Evolutionary conservation across 2,329 filamentous ascomycete species (phyloP), one percentile per base, ranked within the genome.

Genomic region (Paecilomyces sp.): DNA sequence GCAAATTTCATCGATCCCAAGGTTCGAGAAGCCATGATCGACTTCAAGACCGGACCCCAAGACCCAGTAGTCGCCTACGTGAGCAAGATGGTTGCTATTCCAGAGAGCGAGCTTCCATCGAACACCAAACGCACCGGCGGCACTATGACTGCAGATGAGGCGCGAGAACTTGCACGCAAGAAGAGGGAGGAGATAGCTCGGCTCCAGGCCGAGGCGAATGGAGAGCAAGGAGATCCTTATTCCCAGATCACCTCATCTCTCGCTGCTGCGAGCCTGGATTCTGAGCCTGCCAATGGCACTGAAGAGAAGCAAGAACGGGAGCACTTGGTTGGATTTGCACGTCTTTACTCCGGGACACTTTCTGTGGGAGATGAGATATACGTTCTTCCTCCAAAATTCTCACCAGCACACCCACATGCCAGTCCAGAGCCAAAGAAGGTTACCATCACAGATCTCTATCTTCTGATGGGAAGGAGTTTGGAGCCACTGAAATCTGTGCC

Each of bases 31-130:
- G 91, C 93, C 4, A 93, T 97, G 87, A 77, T 89, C 1, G 82
- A 86, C 0, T 97, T 96, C 71, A 90, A 89, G 68, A 85, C 85
- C 3, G 82, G 81, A 0, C 81, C 84, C 47, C 82, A 86, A 0
- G 88, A 89, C 60, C 92, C 93, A 0, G 86, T 96, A 0, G 91
- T 99, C 1, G 93, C 91, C 8, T 99, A 96, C 65, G 90, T 99
- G 62, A 97, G 93, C 77, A 99, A 99, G 74, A 97, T 99, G 92
- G 90, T 97, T 1, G 94, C 94, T 0, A 83, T 99, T 12, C 93
- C 92, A 0, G 91, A 95, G 69, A 97, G 91, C 74, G 93, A 99
- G 67, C 80, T 99, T 4, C 90, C 91, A 0, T 85, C 93, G 57
- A 96, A 96, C 73, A 74, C 74, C 24, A 95, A 89, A 74, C 83